A percentile compares a stretch with the other conserved stretches of the same genome.
phyloP scores from a whole-genome alignment of 768 basidiomycete species.

The Mycena venus region DNA sequence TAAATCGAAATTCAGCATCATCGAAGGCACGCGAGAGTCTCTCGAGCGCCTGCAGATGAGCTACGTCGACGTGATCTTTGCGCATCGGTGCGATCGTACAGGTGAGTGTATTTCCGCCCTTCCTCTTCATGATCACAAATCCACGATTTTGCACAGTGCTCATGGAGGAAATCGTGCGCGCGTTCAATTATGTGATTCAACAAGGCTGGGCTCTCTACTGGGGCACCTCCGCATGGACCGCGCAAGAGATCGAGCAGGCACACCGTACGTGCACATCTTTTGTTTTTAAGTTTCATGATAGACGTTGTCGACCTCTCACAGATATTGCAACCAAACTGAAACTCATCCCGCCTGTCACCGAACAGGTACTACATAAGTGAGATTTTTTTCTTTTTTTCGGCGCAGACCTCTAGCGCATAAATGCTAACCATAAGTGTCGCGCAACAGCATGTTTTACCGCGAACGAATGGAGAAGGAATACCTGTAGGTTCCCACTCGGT shows the following conservation, averaged over 20 bases:
- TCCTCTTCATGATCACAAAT: not conserved
- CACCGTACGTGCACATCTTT: conserved; percentile 70
- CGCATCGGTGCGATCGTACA: conserved; percentile 74
- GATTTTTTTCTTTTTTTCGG: too few relatives aligned
- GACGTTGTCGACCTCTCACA: conserved; percentile 72
- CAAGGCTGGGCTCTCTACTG: conserved; percentile 81
- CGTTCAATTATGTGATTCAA: conserved; percentile 84
- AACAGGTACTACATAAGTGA: conserved; percentile 82
- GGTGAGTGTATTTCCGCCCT: conserved; percentile 47
- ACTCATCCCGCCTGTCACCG: conserved; percentile 77
- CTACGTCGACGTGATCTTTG: conserved; percentile 81
- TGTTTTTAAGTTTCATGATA: too few relatives aligned
- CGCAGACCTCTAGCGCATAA: too few relatives aligned
- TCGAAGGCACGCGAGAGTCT: conserved; percentile 79
- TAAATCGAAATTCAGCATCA: conserved; percentile 70
- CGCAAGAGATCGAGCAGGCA: conserved; percentile 77
- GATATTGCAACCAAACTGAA: conserved; percentile 78
- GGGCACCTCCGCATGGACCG: conserved; percentile 86
- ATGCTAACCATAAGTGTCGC: too few relatives aligned
- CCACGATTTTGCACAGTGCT: conserved; percentile 51
- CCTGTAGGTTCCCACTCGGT: conserved; percentile 50
- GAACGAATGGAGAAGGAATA: conserved; percentile 89
- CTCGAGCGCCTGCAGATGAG: conserved; percentile 79
- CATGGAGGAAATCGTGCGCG: conserved; percentile 85
- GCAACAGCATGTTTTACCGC: conserved; percentile 76